These are phyloP conservation scores for Erythrophleum fordii DNA, from an alignment of 306 rosid species.

Conservation along the genomic window DNA sequence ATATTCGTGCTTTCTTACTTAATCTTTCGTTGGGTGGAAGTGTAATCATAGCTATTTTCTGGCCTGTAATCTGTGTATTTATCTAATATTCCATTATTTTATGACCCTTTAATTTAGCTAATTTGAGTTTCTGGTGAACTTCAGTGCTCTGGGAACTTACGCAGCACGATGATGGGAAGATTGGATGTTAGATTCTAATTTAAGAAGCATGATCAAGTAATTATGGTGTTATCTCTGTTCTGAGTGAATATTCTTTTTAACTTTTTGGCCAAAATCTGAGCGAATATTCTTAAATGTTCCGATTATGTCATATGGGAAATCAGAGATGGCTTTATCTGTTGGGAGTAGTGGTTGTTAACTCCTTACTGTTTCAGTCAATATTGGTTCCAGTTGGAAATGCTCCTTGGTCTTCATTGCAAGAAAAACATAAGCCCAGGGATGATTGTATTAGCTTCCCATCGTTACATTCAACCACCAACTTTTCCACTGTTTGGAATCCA, in stretches of 20 bases:
- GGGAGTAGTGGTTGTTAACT: conserved; percentile 65
- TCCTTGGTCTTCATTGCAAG: conserved; percentile 61
- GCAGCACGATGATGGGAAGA: conserved; percentile 37
- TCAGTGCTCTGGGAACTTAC: conserved; percentile 34
- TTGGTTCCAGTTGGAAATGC: conserved; percentile 75
- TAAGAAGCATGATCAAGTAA: conserved; percentile 29
- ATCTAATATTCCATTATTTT: conserved; percentile 17
- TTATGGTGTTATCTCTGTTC: conserved; percentile 30
- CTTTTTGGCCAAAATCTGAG: too few species aligned
- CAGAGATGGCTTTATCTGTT: conserved; percentile 65
- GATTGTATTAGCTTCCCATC: conserved; percentile 27
- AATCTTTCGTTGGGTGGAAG: background rate
- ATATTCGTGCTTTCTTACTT: background rate
- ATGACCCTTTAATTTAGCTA: conserved; percentile 25
- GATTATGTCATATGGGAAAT: conserved; percentile 44
- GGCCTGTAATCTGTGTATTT: background rate
- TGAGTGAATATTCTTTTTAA: too few species aligned
- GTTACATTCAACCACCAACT: conserved; percentile 51
- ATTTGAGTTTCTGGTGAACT: conserved; percentile 31
- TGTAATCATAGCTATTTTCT: background rate
- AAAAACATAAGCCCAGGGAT: conserved; percentile 13
- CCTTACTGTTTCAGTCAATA: conserved; percentile 67
- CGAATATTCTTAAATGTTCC: conserved; percentile 41
- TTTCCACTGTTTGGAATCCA: conserved; percentile 53
- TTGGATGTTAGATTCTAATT: conserved; percentile 26